Conservation (phyloP, 2,329 filamentous ascomycete species). For the Xylaria arbuscula region DNA sequence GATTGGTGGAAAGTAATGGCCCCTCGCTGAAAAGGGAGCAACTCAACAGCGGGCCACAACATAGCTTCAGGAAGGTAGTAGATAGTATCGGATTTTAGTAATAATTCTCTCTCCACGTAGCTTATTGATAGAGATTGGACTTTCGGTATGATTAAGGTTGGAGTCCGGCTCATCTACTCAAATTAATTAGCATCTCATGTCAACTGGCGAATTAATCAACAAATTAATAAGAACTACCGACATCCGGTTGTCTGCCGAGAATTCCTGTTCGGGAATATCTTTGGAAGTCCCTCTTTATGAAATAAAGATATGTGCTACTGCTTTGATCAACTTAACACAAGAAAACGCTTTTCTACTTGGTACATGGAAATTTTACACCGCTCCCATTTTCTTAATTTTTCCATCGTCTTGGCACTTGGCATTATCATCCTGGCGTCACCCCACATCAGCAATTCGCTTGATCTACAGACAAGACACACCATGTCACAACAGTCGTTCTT, state of each 20-base stretch:
- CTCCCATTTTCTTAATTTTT: neutral
- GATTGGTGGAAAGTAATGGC: slow-evolving; percentile 27
- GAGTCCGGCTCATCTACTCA: neutral
- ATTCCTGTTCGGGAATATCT: neutral
- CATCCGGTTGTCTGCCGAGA: neutral
- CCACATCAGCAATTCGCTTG: neutral
- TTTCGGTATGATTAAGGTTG: neutral
- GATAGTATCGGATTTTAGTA: neutral
- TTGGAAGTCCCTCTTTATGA: neutral
- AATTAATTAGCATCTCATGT: neutral
- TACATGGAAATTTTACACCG: slow-evolving; percentile 13
- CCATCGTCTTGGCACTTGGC: slow-evolving; percentile 8
- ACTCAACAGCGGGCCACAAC: neutral
- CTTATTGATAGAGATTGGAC: neutral
- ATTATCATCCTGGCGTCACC: neutral
- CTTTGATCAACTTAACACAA: neutral
- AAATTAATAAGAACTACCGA: neutral
- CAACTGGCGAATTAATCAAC: neutral
- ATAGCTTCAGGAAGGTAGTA: slow-evolving; percentile 20
- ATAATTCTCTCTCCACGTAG: neutral
- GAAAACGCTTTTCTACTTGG: neutral
- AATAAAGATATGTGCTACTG: neutral
- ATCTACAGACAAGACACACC: neutral
- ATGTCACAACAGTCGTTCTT: slow-evolving; percentile 21
- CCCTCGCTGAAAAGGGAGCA: neutral